These are phyloP conservation scores for Lentinula sp. DNA, from an alignment of 768 basidiomycete genomes.

Conservation along the genomic window DNA sequence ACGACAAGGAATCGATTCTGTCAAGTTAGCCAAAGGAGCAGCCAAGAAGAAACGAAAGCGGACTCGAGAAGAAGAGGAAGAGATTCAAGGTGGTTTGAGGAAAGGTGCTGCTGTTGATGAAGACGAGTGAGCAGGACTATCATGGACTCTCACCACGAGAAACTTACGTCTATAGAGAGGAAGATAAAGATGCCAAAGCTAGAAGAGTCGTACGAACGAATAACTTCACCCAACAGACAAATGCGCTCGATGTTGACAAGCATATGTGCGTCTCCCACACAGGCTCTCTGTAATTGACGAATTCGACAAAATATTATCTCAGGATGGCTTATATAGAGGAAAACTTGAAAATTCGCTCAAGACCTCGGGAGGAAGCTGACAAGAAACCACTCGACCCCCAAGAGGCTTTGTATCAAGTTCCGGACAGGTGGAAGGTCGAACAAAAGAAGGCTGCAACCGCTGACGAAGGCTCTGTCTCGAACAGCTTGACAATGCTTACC, in stretches of 20 bases:
- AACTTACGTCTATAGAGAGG: constrained; percentile 33
- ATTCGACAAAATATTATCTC: constrained; percentile 20
- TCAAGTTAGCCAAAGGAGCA: constrained; percentile 83
- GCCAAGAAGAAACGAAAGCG: constrained; percentile 63
- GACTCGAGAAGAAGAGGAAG: constrained; percentile 40
- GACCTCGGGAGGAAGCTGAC: constrained; percentile 41
- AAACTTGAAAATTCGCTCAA: constrained; percentile 75
- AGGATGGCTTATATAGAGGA: constrained; percentile 98
- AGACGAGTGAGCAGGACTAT: constrained; percentile 46
- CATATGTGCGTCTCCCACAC: constrained; percentile 68
- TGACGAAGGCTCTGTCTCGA: constrained; percentile 92
- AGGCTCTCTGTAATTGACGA: neutral
- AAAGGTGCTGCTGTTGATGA: constrained; percentile 45
- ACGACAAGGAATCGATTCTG: constrained; percentile 79
- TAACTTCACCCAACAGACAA: constrained; percentile 98
- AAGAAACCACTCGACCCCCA: constrained; percentile 58
- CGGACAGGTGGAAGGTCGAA: constrained; percentile 58
- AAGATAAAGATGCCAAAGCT: constrained; percentile 64
- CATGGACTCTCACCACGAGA: neutral
- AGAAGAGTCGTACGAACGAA: constrained; percentile 73
- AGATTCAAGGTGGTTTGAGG: constrained; percentile 48
- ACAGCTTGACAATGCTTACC: constrained; percentile 91
- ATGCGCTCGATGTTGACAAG: constrained; percentile 93
- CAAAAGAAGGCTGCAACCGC: constrained; percentile 45
- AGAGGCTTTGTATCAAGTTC: constrained; percentile 71